A percentile compares a stretch with the other conserved stretches of the same genome.
These are phyloP conservation scores for Syzygium malaccense DNA, from an alignment of 441 rosid genomes.

Conservation along the genomic window DNA sequence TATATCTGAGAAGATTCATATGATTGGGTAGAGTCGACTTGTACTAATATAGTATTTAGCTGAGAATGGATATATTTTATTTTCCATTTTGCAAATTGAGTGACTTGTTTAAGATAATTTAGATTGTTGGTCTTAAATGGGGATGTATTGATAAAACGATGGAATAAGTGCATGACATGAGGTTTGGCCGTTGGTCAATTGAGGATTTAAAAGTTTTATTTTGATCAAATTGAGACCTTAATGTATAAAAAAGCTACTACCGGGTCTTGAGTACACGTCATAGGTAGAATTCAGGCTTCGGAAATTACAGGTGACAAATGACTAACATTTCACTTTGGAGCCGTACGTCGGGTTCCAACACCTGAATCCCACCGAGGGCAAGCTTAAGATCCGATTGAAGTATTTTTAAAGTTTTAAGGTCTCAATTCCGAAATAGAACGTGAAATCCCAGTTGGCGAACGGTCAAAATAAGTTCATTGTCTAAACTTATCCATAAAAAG, in stretches of 20 bases:
- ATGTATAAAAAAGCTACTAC: not conserved
- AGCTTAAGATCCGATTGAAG: not conserved
- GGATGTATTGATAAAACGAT: not conserved
- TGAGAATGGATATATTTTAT: not conserved
- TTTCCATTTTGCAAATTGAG: not conserved
- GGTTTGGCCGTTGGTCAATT: not conserved
- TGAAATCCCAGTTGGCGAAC: not conserved
- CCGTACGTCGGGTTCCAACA: not conserved
- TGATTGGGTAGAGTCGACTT: not conserved
- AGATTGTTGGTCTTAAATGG: not conserved
- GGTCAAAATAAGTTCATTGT: not conserved
- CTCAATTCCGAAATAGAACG: not conserved
- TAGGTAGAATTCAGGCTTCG: not conserved
- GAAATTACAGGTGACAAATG: not conserved
- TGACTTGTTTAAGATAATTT: not conserved
- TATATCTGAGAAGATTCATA: not conserved
- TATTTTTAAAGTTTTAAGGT: not conserved
- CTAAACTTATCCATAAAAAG: not conserved
- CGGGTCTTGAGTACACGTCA: not conserved
- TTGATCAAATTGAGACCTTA: not conserved
- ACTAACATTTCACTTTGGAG: not conserved
- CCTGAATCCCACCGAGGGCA: not conserved
- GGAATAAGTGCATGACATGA: not conserved
- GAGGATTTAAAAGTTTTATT: not conserved
- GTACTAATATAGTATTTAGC: not conserved